These are phyloP conservation scores for Erodium moschatum DNA, from an alignment of 441 rosid genomes.

Conservation along the genomic window DNA sequence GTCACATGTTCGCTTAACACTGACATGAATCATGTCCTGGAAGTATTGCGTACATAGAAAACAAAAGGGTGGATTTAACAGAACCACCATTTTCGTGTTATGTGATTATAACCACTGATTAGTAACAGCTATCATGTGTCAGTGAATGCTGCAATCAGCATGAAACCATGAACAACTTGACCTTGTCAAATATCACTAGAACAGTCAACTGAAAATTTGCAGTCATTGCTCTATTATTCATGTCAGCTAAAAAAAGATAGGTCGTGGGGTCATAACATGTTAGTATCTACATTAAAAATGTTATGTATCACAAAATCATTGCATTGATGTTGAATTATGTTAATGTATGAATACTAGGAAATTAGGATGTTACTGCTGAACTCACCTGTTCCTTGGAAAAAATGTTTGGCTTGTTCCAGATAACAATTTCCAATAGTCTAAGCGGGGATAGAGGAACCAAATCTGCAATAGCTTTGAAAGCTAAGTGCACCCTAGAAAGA, in stretches of 20 bases:
- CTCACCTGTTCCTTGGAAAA: slow-evolving; percentile 51
- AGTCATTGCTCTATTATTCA: neutral
- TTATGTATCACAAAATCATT: neutral
- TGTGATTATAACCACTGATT: neutral
- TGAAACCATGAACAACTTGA: neutral
- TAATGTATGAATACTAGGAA: neutral
- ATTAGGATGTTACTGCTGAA: slow-evolving; percentile 1
- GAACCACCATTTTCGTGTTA: neutral
- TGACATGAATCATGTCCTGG: neutral
- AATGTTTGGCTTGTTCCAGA: slow-evolving; percentile 46
- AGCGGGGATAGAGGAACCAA: slow-evolving; percentile 68
- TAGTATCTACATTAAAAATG: neutral
- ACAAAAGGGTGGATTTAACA: neutral
- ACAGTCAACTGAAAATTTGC: neutral
- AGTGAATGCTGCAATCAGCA: neutral
- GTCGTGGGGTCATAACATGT: neutral
- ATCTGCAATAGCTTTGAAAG: slow-evolving; percentile 39
- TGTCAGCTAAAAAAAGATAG: too few species aligned
- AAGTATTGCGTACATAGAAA: neutral
- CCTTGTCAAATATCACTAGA: neutral
- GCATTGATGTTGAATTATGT: neutral
- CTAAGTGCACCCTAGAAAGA: slow-evolving; percentile 56
- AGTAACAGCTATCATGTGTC: neutral
- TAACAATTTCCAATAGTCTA: slow-evolving; percentile 41
- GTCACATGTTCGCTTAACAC: neutral